Conservation (phyloP, 169 alveolate species). For the Cytauxzoon felis region DNA sequence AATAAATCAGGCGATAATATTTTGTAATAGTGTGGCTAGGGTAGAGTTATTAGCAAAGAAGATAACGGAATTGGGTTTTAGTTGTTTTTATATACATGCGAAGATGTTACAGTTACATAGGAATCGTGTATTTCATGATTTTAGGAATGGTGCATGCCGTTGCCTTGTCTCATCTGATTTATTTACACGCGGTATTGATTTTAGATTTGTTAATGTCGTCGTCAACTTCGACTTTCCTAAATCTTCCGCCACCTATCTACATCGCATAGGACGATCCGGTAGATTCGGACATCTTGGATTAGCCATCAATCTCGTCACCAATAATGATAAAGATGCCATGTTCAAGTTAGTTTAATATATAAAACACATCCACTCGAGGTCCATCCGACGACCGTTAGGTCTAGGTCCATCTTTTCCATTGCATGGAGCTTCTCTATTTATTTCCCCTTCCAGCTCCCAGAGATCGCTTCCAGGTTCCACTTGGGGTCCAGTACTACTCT, state of each 20-base stretch:
- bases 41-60: slow-evolving; percentile 98
- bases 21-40: slow-evolving; percentile 97
- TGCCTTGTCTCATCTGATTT: slow-evolving; percentile 90
- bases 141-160: slow-evolving; percentile 96
- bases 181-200: slow-evolving; percentile 98
- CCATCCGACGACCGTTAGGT: no score
- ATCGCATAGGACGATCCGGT: slow-evolving; percentile 97
- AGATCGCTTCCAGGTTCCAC: no score
- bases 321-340: slow-evolving; percentile 83
- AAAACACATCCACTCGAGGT: no score
- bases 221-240: slow-evolving; percentile 98
- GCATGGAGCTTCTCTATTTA: no score
- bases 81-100: slow-evolving; percentile 98
- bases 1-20: slow-evolving; percentile 97
- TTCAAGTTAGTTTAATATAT: slow-evolving; percentile 75
- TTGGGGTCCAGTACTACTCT: no score
- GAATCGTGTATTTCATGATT: slow-evolving; percentile 95
- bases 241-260: slow-evolving; percentile 92
- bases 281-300: slow-evolving; percentile 97
- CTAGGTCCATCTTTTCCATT: no score
- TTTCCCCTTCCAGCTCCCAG: no score
- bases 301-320: slow-evolving; percentile 94
- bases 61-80: slow-evolving; percentile 97
- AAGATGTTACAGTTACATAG: slow-evolving; percentile 95
- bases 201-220: slow-evolving; percentile 97